Evolutionary conservation across 345 rosid species (phyloP), one percentile per base, ranked within the genome.

Genomic region (Cardamine chenopodiifolia): DNA sequence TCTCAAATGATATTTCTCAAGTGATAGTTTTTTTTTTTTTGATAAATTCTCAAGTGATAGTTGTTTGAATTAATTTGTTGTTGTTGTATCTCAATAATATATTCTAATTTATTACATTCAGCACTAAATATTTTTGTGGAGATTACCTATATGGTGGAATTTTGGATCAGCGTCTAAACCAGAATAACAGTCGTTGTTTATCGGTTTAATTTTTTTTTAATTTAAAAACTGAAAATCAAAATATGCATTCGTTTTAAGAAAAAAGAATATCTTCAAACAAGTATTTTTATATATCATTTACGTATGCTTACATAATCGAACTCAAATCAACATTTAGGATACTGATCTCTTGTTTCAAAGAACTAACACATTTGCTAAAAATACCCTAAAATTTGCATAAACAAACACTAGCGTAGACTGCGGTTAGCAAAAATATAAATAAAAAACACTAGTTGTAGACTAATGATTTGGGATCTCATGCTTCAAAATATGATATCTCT

Each of bases 401-500:
- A 15, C 14, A 42, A 42, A 42, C 47, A 42, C 7, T 15, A 37
- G 14, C 39, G 5, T 28, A 28, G 29, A 28, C 29, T 28, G 29
- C 6, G 29, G 29, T 35, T 35, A 3, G 10, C 4, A 10, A 35
- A 35, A 35, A 23, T 23, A 23, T 37, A 37, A 26, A 26, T 2
- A 26, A 4, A 3, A 12, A 17, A 25, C 17, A 25, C 31, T 55
- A 44, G 39, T n/a, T 29, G 26, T 35, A 37, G 37, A 35, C 49
- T 34, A 32, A 23, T 70, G 8, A 20, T 55, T 63, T 34, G 26
- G 10, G 2, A 54, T 20, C 6, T 31, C 3, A 29, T 15, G 20
- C 68, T 49, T 50, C 29, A 50, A 53, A 34, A 62, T 23, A 76
- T 76, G 8, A 76, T 62, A 13, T 62, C 22, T 35, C 59, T 19